Percentiles rank a stretch among this genome's conserved stretches.
phyloP scores from a whole-genome alignment of 1,284 basidiomycete species.

The Austroboletus niveus region DNA sequence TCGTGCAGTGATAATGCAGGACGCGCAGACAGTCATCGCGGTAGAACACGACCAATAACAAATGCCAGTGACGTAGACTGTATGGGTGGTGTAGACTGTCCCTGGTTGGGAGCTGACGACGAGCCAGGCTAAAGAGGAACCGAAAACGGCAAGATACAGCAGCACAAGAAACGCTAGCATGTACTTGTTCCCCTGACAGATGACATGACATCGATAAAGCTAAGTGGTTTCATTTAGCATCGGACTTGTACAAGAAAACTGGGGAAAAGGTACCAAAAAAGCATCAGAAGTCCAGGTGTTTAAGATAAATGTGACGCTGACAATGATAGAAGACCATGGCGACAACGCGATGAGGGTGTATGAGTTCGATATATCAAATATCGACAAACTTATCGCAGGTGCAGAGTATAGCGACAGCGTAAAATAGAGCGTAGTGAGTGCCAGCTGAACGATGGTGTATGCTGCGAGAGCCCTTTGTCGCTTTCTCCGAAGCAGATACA shows the following conservation, averaged over 20 bases:
- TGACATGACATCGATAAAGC: conserved; percentile 27
- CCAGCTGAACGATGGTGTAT: conserved; percentile 16
- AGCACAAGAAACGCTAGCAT: background rate
- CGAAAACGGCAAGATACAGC: conserved; percentile 19
- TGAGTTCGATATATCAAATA: conserved; percentile 15
- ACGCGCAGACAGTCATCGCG: conserved; percentile 15
- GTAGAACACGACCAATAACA: conserved; percentile 19
- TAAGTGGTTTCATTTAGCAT: conserved; percentile 4
- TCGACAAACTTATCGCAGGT: conserved; percentile 10
- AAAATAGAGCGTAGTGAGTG: conserved; percentile 22
- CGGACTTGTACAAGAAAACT: no score
- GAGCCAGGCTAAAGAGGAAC: conserved; percentile 18
- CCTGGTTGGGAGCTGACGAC: conserved; percentile 7
- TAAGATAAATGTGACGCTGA: conserved; percentile 17
- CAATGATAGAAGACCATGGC: conserved; percentile 17
- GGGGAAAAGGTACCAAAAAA: conserved; percentile 19
- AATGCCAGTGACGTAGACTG: conserved; percentile 17
- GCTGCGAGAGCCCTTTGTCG: conserved; percentile 12
- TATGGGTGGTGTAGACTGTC: conserved; percentile 10
- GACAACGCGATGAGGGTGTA: conserved; percentile 10
- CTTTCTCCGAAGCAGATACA: conserved; percentile 17
- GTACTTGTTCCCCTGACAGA: conserved; percentile 14
- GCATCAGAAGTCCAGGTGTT: conserved; percentile 26
- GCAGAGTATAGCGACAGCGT: conserved; percentile 16
- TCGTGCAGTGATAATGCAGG: conserved; percentile 14